Conservation (phyloP, 1,284 basidiomycete genomes). For the Papiliotrema flavescens region DNA sequence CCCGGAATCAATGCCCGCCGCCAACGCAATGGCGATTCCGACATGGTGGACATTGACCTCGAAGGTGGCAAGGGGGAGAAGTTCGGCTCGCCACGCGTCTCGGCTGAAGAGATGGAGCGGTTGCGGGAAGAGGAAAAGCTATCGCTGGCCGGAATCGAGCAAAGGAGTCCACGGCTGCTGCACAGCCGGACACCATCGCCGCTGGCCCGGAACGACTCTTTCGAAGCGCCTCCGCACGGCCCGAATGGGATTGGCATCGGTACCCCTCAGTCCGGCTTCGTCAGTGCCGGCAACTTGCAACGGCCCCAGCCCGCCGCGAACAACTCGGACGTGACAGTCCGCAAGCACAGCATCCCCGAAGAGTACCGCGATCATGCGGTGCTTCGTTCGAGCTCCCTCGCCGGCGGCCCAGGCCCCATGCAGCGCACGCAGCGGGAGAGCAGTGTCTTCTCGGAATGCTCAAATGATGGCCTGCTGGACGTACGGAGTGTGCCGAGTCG, state of each 20-base stretch:
- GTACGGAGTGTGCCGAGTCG: neutral
- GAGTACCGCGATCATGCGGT: slow-evolving; percentile 20
- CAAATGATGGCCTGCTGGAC: slow-evolving; percentile 27
- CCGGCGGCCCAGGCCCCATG: neutral
- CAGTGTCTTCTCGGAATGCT: slow-evolving; percentile 22
- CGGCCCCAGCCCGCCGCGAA: slow-evolving; percentile 28
- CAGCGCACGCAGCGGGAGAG: slow-evolving; percentile 17
- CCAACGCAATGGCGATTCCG: slow-evolving; percentile 21
- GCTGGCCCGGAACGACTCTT: slow-evolving; percentile 14
- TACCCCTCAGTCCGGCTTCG: neutral
- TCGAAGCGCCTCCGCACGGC: slow-evolving; percentile 12
- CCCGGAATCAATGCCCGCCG: slow-evolving; percentile 18
- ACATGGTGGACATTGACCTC: slow-evolving; percentile 51
- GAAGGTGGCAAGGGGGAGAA: slow-evolving; percentile 42
- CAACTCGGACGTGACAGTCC: slow-evolving; percentile 6
- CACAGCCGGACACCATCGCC: slow-evolving; percentile 29
- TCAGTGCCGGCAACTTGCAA: slow-evolving; percentile 10
- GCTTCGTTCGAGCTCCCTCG: slow-evolving; percentile 3
- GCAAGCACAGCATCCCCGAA: slow-evolving; percentile 9
- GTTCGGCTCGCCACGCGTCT: slow-evolving; percentile 36
- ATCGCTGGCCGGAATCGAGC: slow-evolving; percentile 31
- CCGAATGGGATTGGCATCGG: slow-evolving; percentile 9
- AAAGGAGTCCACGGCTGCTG: slow-evolving; percentile 19
- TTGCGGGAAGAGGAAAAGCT: slow-evolving; percentile 36
- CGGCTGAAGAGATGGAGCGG: slow-evolving; percentile 22